phyloP scores from a whole-genome alignment of 495 filamentous ascomycete species.

The Penicillium taxi region DNA sequence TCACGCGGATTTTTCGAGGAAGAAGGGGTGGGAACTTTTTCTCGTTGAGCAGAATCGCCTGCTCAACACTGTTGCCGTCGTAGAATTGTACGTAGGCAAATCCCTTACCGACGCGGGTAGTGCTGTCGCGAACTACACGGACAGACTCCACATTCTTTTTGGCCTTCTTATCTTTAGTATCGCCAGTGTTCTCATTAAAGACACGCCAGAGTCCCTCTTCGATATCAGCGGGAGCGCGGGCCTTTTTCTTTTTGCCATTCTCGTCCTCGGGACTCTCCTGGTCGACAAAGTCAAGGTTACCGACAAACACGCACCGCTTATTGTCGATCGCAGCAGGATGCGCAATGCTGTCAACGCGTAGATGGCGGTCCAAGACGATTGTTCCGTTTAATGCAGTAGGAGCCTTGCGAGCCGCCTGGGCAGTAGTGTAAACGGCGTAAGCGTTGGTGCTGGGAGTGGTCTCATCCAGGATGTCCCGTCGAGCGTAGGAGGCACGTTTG shows the following conservation, averaged over 20 bases:
- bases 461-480: constrained; percentile 69
- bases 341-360: constrained; percentile 82
- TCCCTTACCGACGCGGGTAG: constrained; percentile 90
- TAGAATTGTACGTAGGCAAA: constrained; percentile 98
- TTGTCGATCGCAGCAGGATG: constrained; percentile 78
- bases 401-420: constrained; percentile 66
- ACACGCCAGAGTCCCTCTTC: constrained; percentile 94
- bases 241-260: constrained; percentile 54
- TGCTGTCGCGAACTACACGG: constrained; percentile 80
- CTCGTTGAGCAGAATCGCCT: constrained; percentile 73
- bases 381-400: constrained; percentile 73
- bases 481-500: constrained; percentile 82
- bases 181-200: constrained; percentile 49
- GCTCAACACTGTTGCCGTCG: constrained; percentile 79
- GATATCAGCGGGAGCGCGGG: constrained; percentile 68
- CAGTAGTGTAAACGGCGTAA: constrained; percentile 77
- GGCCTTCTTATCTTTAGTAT: constrained; percentile 34
- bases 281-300: constrained; percentile 92
- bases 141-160: constrained; percentile 86
- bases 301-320: constrained; percentile 89
- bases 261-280: constrained; percentile 57
- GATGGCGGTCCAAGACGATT: constrained; percentile 75
- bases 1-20: constrained; percentile 79
- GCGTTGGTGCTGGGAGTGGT: constrained; percentile 93
- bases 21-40: constrained; percentile 92